A percentile compares a stretch with the other conserved stretches of the same genome.
These are phyloP conservation scores for Apiotrichum siamense DNA, from an alignment of 1,284 basidiomycete species.

Conservation along the genomic window DNA sequence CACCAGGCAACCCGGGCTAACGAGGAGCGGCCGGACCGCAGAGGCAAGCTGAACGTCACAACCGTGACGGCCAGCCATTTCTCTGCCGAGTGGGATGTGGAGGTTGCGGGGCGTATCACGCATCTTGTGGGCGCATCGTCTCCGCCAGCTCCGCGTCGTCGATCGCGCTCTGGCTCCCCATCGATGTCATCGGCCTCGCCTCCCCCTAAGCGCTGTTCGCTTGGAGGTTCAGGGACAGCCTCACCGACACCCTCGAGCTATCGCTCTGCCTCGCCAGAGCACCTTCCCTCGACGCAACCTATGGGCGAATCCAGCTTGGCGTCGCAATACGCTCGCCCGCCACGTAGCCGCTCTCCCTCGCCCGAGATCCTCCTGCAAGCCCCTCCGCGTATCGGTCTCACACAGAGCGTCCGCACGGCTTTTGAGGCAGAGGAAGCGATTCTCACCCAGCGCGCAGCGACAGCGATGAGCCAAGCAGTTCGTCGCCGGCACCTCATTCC, in stretches of 20 bases:
- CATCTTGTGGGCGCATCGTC: conserved; percentile 21
- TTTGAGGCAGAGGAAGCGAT: conserved; percentile 6
- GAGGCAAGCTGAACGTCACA: conserved; percentile 14
- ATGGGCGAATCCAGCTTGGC: conserved; percentile 34
- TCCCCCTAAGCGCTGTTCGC: not conserved
- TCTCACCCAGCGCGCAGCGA: not conserved
- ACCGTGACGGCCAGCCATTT: conserved; percentile 27
- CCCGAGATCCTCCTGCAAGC: conserved; percentile 10
- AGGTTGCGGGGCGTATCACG: conserved; percentile 24
- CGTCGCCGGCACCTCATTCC: not conserved
- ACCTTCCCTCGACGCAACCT: conserved; percentile 32
- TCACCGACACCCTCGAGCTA: conserved; percentile 2
- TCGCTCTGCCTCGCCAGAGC: not conserved
- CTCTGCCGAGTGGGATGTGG: conserved; percentile 26
- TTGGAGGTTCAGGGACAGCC: not conserved
- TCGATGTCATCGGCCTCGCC: not conserved
- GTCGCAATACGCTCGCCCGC: conserved; percentile 17
- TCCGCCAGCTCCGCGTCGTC: not conserved
- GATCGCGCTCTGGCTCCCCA: not conserved
- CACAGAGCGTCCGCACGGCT: conserved; percentile 7
- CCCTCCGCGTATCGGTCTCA: conserved; percentile 11
- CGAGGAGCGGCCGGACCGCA: not conserved
- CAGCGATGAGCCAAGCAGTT: conserved; percentile 3
- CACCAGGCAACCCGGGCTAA: conserved; percentile 1
- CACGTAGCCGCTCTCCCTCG: not conserved